Base-by-base conservation (phyloP, 1,284 basidiomycete genomes). In the Tilletia horrida region DNA sequence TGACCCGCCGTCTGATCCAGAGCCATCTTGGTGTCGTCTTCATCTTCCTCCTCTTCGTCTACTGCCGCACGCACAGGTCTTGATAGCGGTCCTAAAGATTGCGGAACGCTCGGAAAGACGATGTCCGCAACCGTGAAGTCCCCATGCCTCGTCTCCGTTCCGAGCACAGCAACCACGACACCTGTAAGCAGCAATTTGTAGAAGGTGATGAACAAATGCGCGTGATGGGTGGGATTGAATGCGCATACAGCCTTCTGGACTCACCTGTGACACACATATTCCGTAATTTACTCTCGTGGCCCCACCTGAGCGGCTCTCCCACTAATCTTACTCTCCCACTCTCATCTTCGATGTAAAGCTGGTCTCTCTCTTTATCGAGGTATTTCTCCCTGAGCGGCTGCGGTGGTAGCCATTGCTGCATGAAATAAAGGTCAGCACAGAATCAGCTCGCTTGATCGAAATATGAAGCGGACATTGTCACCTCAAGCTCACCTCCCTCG, bases 51-150 rank as follows among this genome's bases (percentile, higher is more conserved):
- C 2, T 67, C 67, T 29, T 44, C 64, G 23, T 63, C 23, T 42
- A 18, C 18, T 35, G 31, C 40, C 3, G 9, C 7, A 14, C 42
- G 42, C 44, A 8, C 18, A 14, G 44, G 42, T 16, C 25, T 42
- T 43, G 42, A 3, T 23, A 40, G 29, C 6, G 42, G 61, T 44
- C 7, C 40, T 3, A 40, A 44, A 3, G 61, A 23, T 8, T 16
- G 29, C 7, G 42, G 61, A 16, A 44, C 6, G 83, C 93, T 84
- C 2, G 93, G 87, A 77, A 87, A 91, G 82, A 92, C 92, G 3
- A 91, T 82, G 81, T 97, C 95, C n/a, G 91, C 86, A 3, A 96
- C 93, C 78, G 97, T 91, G 76, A 98, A 97, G 71, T 97, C 93
- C 7, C 96, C 95, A 25, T 86, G 86, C 0, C 87, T 85, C 0